phyloP scores from a whole-genome alignment of 108 stramenopile genomes.

The Mayamaea pseudoterrestris region DNA sequence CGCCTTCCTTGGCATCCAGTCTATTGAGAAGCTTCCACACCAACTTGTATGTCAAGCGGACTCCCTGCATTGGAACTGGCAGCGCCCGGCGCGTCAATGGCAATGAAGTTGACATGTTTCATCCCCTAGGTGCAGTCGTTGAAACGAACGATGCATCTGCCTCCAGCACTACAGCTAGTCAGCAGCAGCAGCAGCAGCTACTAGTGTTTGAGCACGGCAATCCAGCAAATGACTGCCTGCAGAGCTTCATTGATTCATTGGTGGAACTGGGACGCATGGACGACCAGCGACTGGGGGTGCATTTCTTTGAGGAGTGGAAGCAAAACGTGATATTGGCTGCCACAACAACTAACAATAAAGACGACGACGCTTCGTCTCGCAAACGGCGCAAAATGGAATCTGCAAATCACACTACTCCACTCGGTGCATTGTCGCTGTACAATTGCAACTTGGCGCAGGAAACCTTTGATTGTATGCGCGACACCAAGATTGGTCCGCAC shows the following conservation, averaged over 20 bases:
- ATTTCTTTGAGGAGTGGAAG: constrained; percentile 61
- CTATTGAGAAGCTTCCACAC: constrained; percentile 11
- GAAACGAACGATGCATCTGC: background rate
- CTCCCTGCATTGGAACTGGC: constrained; percentile 28
- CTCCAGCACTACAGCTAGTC: too few species aligned
- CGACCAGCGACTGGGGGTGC: constrained; percentile 45
- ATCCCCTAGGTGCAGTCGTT: constrained; percentile 41
- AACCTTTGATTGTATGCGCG: constrained; percentile 47
- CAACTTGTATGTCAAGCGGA: constrained; percentile 15
- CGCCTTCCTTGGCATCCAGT: constrained; percentile 5
- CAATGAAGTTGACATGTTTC: constrained; percentile 67
- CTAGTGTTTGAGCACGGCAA: constrained; percentile 46
- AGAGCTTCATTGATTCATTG: constrained; percentile 57
- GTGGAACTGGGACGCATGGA: constrained; percentile 71
- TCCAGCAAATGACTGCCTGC: constrained; percentile 52
- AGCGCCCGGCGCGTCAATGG: constrained; percentile 49
- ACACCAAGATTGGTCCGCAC: constrained; percentile 32
- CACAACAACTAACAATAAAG: background rate
- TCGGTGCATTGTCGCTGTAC: constrained; percentile 46
- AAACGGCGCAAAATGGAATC: constrained; percentile 4
- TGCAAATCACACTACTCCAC: background rate
- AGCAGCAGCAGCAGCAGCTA: background rate
- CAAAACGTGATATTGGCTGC: constrained; percentile 11
- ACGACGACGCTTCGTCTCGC: constrained; percentile 1
- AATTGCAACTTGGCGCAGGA: constrained; percentile 41